Base-by-base conservation (phyloP, 1,284 basidiomycete species). In the Phenoliferia sp. region DNA sequence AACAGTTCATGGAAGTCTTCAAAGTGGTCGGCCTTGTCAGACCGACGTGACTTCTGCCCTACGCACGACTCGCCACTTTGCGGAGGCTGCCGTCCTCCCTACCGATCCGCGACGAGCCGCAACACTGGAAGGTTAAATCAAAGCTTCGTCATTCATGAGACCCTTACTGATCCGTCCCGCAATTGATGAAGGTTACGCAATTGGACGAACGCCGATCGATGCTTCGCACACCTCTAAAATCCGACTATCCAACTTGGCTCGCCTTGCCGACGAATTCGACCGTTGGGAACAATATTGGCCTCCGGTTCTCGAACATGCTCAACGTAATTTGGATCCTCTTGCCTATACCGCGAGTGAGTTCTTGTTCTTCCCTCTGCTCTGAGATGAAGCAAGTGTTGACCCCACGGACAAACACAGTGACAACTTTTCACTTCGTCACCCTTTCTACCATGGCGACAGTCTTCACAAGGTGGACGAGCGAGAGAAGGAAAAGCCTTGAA, bases 281-380 rank as follows among this genome's bases (percentile, higher is more conserved):
- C 56, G 39, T 1, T 70, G 68, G 71, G 19, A 48, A 19, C 29
- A 33, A 7, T 68, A 72, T 58, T 72, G 71, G 71, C 44, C 39
- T 48, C 69, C 71, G 5, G 29, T 69, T 3, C 62, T 72, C 31
- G 33, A 58, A 16, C 64, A 68, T 1, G 66, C 66, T 17, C 69
- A 72, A 31, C 48, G 39, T 4, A 60, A 58, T 19, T 68, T 65
- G 15, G 71, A 72, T 34, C 64, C 64, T 36, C 54, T 72, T 3
- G 71, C 71, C 15, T 72, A 72, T 57, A 67, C 71, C 3, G 64
- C 64, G 6, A n/a, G n/a, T n/a, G n/a, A n/a, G n/a, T n/a, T n/a
- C n/a, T n/a, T n/a, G n/a, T n/a, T n/a, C n/a, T n/a, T n/a, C n/a
- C n/a, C n/a, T n/a, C n/a, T n/a, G n/a, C n/a, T n/a, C n/a, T n/a